A percentile compares a stretch with the other conserved stretches of the same genome.
These are phyloP conservation scores for Calonectria fujianensis DNA, from an alignment of 2,329 filamentous ascomycete species.

Conservation along the genomic window DNA sequence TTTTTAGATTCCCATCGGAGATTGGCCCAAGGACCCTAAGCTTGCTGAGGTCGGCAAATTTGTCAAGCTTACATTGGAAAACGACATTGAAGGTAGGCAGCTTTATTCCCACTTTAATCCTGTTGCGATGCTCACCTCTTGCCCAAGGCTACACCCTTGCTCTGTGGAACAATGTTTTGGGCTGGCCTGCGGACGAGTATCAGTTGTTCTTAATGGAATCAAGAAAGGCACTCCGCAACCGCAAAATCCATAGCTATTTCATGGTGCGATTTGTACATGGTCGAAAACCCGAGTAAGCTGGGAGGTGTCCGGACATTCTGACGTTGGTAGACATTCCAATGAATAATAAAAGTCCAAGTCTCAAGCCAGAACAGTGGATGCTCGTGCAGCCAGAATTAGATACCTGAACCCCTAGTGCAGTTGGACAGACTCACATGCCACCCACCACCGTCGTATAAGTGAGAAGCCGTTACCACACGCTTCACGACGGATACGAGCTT, in stretches of 20 bases:
- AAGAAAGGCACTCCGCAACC: constrained; percentile 44
- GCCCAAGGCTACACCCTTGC: constrained; percentile 45
- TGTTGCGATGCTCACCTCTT: fast-evolving
- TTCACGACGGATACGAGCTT: too few relatives aligned
- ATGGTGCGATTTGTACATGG: constrained; percentile 48
- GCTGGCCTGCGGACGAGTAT: constrained; percentile 50
- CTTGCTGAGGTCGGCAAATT: constrained; percentile 39
- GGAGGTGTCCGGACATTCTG: too few relatives aligned
- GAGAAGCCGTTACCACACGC: too few relatives aligned
- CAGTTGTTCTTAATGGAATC: constrained; percentile 46
- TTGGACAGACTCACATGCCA: too few relatives aligned
- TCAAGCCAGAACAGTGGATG: too few relatives aligned
- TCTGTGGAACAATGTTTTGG: constrained; percentile 47
- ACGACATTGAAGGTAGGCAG: background rate
- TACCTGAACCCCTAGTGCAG: too few relatives aligned
- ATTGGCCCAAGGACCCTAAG: constrained; percentile 38
- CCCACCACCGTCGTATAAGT: too few relatives aligned
- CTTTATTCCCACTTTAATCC: background rate
- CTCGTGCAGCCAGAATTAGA: too few relatives aligned
- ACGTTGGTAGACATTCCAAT: too few relatives aligned
- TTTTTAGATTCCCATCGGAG: constrained; percentile 28
- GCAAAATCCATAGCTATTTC: constrained; percentile 47
- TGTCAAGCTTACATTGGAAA: constrained; percentile 3
- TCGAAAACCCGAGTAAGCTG: constrained; percentile 37
- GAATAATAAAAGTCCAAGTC: too few relatives aligned